Evolutionary conservation across 1,284 basidiomycete species (phyloP).

Genomic region (Tremellales sp.): DNA sequence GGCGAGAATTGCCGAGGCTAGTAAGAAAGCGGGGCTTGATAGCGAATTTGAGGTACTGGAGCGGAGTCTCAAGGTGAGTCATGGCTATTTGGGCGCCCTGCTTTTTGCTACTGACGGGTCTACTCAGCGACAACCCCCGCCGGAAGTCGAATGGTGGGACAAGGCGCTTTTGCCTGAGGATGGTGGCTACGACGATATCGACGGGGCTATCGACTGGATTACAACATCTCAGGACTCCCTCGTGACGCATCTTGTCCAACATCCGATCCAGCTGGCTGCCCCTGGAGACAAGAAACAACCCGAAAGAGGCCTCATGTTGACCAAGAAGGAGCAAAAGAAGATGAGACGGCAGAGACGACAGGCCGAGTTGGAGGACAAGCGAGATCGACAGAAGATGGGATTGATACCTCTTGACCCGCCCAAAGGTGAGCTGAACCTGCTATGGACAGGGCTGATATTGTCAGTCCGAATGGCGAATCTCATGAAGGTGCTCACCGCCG

Average conservation of each 20-base stretch:
- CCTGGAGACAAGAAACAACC: conserved; percentile 72
- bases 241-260: conserved; percentile 89
- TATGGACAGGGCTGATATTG: conserved; percentile 11
- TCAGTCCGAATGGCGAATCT: conserved; percentile 89
- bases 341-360: conserved; percentile 84
- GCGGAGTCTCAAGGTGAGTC: conserved; percentile 70
- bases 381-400: conserved; percentile 94
- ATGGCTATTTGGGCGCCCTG: neutral
- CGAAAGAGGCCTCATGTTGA: conserved; percentile 81
- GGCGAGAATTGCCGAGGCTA: conserved; percentile 85
- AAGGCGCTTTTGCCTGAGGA: conserved; percentile 69
- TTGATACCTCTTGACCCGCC: conserved; percentile 90
- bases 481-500: conserved; percentile 96
- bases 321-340: conserved; percentile 96
- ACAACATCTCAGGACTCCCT: conserved; percentile 68
- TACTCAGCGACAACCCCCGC: conserved; percentile 70
- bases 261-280: conserved; percentile 93
- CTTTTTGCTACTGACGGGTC: conserved; percentile 9
- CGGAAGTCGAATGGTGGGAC: conserved; percentile 97
- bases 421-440: conserved; percentile 61
- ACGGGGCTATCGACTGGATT: conserved; percentile 47
- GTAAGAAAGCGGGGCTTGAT: conserved; percentile 87
- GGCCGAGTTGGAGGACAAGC: conserved; percentile 88
- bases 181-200: conserved; percentile 72
- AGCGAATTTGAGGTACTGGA: conserved; percentile 86